Evolutionary conservation across 352 stramenopile species (phyloP), one percentile per base, ranked within the genome.

Genomic region (Globisporangium viniferum): DNA sequence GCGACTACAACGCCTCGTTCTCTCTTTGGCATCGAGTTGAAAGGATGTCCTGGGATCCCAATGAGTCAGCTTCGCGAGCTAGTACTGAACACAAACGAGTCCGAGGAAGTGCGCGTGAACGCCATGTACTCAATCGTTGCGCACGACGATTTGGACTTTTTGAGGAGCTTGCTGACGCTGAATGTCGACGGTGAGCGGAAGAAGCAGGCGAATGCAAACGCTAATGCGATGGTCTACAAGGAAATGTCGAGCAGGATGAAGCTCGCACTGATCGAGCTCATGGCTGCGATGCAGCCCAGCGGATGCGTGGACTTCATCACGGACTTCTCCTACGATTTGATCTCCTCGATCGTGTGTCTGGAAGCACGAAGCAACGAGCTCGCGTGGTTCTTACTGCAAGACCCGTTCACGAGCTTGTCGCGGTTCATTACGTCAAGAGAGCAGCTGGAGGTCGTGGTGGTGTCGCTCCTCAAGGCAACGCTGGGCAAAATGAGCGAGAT

Each of bases 321-420:
- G 8, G 64, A 82, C 8, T 83, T 80, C 59, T 87, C 77, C 18
- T 91, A 92, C 69, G 87, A 93, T 44, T 72, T 95, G 48, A 89
- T 93, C n/a, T 90, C 85, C 1, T 89, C 81, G n/a, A 89, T 95
- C 53, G 81, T 93, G 62, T 90, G 81, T 44, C 63, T 92, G 6
- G 87, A 95, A 75, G 81, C 87, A 39, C 90, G 91, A 65, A 85
- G 81, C 41, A 95, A 95, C 65, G 87, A 95, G 54, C 80, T 90
- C 64, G 82, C 87, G 51, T 92, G 85, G 84, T 90, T 91, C 55
- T 72, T 93, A 22, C 71, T 95, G 18, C 83, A 93, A 68, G 85
- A 93, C 41, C 85, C 86, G 14, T 92, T 95, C 62, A 90, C 82
- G 7, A 86, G 77, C 46, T 64, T 92, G 8, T 88, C 87, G 18